These are phyloP conservation scores for Arthrinium phaeospermum DNA, from an alignment of 2,329 filamentous ascomycete species.

Conservation along the genomic window DNA sequence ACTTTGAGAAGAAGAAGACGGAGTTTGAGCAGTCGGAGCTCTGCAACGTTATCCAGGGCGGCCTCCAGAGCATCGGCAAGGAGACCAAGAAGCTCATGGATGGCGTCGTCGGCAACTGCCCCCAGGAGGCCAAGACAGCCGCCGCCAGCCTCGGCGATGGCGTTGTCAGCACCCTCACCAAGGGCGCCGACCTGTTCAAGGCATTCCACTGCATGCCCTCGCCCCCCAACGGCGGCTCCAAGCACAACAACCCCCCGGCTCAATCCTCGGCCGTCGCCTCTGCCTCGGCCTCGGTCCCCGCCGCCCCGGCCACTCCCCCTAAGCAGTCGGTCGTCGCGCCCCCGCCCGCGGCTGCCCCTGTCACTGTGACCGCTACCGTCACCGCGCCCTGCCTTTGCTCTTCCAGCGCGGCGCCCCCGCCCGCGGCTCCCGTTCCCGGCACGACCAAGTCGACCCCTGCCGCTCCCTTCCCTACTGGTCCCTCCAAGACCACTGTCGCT, in stretches of 20 bases:
- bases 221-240: conserved; percentile 5
- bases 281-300: not conserved
- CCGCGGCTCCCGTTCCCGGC: not conserved
- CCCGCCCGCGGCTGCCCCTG: not conserved
- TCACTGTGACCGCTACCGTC: conserved; percentile 13
- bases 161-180: not conserved
- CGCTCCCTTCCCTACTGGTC: conserved; percentile 3
- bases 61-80: conserved; percentile 6
- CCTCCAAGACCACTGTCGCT: conserved; percentile 3
- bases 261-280: not conserved
- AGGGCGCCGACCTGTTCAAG: conserved; percentile 18
- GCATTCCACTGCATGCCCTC: not conserved
- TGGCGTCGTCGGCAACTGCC: conserved; percentile 12
- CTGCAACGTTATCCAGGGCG: conserved; percentile 2
- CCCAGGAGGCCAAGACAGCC: conserved; percentile 13
- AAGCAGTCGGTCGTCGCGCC: not conserved
- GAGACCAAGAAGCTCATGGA: conserved; percentile 14
- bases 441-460: not conserved
- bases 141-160: not conserved
- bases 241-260: conserved; percentile 8
- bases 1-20: conserved; percentile 10
- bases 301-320: not conserved
- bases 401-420: not conserved
- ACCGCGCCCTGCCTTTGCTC: conserved; percentile 4
- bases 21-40: conserved; percentile 10